Conservation (phyloP, 164 flowering plant genomes). For the Berberis thunbergii region DNA sequence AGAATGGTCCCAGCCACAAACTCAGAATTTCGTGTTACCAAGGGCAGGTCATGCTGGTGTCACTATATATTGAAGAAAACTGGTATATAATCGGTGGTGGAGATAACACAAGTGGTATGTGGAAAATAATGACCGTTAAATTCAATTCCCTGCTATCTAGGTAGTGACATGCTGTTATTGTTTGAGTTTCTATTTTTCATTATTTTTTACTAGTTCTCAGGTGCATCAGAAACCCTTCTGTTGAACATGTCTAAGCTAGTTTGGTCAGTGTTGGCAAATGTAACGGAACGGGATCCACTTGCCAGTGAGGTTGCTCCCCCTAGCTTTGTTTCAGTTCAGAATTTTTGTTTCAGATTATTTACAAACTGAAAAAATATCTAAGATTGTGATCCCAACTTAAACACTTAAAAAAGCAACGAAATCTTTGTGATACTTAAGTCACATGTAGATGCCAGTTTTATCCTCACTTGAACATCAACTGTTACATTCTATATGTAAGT, state of each 20-base stretch:
- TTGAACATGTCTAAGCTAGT: conserved; percentile 73
- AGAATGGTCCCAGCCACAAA: conserved; percentile 95
- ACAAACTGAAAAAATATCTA: too few relatives aligned
- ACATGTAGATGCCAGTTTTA: too few relatives aligned
- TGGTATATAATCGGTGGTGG: conserved; percentile 98
- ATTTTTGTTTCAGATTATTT: too few relatives aligned
- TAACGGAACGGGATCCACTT: conserved; percentile 68
- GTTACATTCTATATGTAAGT: too few relatives aligned
- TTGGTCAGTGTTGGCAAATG: conserved; percentile 59
- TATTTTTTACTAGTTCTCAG: conserved; percentile 33
- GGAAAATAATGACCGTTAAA: background rate
- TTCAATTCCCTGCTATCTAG: too few relatives aligned
- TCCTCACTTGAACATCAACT: too few relatives aligned
- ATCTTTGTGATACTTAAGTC: too few relatives aligned
- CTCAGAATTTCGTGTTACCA: conserved; percentile 55
- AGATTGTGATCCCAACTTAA: too few relatives aligned
- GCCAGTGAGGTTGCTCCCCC: conserved; percentile 85
- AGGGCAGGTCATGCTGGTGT: conserved; percentile 94
- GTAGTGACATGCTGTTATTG: background rate
- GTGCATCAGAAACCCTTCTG: conserved; percentile 63
- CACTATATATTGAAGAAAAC: conserved; percentile 46
- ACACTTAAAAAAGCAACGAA: too few relatives aligned
- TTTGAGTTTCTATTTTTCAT: too few relatives aligned
- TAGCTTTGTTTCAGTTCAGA: too few relatives aligned
- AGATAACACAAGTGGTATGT: conserved; percentile 66